Conservation (phyloP, 2,329 filamentous ascomycete genomes). For the Colletotrichum viniferum region DNA sequence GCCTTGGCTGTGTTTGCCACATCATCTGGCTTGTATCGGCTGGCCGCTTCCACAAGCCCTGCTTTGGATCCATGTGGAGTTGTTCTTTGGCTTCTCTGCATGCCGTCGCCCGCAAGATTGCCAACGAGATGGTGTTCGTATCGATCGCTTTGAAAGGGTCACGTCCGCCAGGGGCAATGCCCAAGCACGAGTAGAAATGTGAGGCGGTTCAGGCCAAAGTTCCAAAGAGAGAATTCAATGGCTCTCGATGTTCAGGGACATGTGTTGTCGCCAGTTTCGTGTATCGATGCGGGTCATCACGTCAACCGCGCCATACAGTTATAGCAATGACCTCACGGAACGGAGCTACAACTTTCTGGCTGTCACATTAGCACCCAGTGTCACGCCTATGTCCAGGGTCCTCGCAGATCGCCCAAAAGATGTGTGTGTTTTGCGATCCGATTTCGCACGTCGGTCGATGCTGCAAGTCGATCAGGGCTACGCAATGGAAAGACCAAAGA, state of each 20-base stretch:
- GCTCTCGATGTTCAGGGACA: neutral
- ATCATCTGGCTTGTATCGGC: neutral
- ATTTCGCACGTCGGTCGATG: neutral
- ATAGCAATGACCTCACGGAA: neutral
- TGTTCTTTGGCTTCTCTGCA: neutral
- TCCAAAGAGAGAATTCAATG: neutral
- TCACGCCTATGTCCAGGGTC: neutral
- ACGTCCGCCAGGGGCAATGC: neutral
- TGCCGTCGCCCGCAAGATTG: constrained; percentile 6
- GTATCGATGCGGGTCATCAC: neutral
- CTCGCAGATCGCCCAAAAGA: neutral
- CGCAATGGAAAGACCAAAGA: neutral
- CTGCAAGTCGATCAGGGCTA: neutral
- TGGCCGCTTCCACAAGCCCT: neutral
- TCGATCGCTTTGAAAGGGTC: neutral
- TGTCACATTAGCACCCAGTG: neutral
- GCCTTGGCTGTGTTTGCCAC: constrained; percentile 15
- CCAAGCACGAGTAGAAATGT: neutral
- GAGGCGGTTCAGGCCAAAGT: neutral
- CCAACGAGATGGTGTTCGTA: neutral
- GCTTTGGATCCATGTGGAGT: neutral
- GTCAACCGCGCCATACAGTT: neutral
- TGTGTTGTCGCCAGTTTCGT: neutral
- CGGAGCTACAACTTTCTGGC: neutral
- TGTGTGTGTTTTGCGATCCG: neutral